phyloP scores from a whole-genome alignment of 176 grass and related monocot species.

The Zoysia japonica region DNA sequence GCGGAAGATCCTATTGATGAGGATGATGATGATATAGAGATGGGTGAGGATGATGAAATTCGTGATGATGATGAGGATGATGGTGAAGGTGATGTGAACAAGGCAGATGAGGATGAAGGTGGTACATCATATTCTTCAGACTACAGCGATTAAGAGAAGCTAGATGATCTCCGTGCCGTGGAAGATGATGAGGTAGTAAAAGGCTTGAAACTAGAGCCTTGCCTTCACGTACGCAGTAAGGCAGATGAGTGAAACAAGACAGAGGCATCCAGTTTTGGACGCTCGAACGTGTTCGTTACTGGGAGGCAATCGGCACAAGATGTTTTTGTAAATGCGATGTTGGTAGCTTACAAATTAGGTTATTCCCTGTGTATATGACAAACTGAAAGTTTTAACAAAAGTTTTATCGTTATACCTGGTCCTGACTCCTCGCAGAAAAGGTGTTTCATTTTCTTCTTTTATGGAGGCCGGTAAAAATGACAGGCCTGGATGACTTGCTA shows the following conservation, averaged over 20 bases:
- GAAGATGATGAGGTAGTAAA: neutral
- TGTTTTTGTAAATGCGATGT: constrained; percentile 24
- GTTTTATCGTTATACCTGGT: neutral
- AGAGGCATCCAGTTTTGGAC: neutral
- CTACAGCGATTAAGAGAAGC: constrained; percentile 36
- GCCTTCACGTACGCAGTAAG: neutral
- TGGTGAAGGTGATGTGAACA: constrained; percentile 2
- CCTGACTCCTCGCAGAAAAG: neutral
- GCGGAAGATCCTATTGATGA: constrained; percentile 35
- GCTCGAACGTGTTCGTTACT: neutral
- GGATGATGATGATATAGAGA: constrained; percentile 43
- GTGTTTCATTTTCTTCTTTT: neutral
- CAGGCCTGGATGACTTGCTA: too few relatives aligned
- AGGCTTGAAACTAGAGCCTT: neutral
- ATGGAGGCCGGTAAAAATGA: too few relatives aligned
- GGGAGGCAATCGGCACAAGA: neutral
- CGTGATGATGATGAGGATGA: constrained; percentile 15
- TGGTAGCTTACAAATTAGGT: neutral
- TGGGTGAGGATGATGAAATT: constrained; percentile 41
- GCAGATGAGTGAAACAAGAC: neutral
- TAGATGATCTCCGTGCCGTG: neutral
- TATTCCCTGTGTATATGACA: constrained; percentile 1
- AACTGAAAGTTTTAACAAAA: neutral
- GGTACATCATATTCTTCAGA: constrained; percentile 44
- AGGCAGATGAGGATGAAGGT: constrained; percentile 36